Evolutionary conservation across 139 green algal species (phyloP).

Genomic region (Limnomonas spitsbergensis): DNA sequence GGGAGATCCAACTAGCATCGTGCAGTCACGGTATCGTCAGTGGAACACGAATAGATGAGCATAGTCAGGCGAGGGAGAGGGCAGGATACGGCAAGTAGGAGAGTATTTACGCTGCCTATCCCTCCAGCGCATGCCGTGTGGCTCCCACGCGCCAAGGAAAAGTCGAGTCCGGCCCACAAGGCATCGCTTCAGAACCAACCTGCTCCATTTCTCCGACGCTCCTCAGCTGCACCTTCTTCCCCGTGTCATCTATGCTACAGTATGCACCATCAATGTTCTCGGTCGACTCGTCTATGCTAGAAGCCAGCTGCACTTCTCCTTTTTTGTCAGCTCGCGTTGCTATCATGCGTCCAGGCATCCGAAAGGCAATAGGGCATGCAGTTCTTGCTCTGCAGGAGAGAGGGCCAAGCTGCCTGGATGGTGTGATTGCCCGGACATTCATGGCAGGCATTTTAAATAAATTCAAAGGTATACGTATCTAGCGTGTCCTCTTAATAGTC

Average conservation of each 20-base stretch:
- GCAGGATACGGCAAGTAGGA: neutral
- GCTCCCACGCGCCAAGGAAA: neutral
- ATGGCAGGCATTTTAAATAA: neutral
- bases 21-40: too few species aligned
- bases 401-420: neutral
- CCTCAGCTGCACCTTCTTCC: constrained; percentile 23
- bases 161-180: neutral
- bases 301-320: neutral
- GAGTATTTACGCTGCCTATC: neutral
- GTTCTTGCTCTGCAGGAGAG: too few species aligned
- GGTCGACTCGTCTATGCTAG: neutral
- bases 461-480: too few species aligned
- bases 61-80: neutral
- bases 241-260: neutral
- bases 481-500: too few species aligned
- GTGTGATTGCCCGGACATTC: neutral
- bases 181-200: neutral
- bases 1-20: too few species aligned
- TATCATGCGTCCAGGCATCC: too few species aligned
- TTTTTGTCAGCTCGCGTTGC: too few species aligned
- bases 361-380: too few species aligned
- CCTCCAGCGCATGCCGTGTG: neutral
- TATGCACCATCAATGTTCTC: neutral
- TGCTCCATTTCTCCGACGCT: constrained; percentile 81
- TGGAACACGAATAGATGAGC: neutral